Evolutionary conservation across 2,329 filamentous ascomycete species (phyloP).

Genomic region (Fusarium longipes): DNA sequence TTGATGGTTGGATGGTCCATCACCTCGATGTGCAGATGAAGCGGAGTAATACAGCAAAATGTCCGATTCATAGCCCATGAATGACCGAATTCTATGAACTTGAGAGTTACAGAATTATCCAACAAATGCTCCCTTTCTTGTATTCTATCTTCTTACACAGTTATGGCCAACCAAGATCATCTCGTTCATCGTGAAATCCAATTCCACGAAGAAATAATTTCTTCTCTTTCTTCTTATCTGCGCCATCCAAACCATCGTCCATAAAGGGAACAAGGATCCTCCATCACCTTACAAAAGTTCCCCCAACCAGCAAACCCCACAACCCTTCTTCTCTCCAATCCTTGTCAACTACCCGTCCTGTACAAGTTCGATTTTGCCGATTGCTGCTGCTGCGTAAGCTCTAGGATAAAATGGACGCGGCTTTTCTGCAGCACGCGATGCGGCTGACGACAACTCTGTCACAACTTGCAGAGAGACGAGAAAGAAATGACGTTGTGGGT

Average conservation of each 20-base stretch:
- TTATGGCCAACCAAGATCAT: background rate
- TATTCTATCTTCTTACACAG: background rate
- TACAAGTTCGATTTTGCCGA: constrained; percentile 12
- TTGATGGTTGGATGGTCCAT: background rate
- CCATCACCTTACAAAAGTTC: constrained; percentile 37
- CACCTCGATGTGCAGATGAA: constrained; percentile 10
- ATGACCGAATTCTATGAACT: background rate
- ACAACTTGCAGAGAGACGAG: background rate
- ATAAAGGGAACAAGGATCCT: constrained; percentile 22
- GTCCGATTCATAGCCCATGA: background rate
- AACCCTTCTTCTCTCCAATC: constrained; percentile 8
- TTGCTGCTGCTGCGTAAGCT: constrained; percentile 32
- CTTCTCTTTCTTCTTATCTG: constrained; percentile 13
- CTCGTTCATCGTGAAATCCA: background rate
- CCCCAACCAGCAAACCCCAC: constrained; percentile 21
- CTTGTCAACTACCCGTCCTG: constrained; percentile 17
- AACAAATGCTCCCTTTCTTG: background rate
- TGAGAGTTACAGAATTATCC: background rate
- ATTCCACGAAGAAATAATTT: background rate
- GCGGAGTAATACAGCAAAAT: constrained; percentile 26
- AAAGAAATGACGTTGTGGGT: constrained; percentile 17
- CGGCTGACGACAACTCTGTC: constrained; percentile 30
- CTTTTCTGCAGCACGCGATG: constrained; percentile 4
- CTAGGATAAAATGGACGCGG: constrained; percentile 19
- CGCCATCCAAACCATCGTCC: background rate